Evolutionary conservation across 768 basidiomycete species (phyloP).

Genomic region (Zangia roseola): DNA sequence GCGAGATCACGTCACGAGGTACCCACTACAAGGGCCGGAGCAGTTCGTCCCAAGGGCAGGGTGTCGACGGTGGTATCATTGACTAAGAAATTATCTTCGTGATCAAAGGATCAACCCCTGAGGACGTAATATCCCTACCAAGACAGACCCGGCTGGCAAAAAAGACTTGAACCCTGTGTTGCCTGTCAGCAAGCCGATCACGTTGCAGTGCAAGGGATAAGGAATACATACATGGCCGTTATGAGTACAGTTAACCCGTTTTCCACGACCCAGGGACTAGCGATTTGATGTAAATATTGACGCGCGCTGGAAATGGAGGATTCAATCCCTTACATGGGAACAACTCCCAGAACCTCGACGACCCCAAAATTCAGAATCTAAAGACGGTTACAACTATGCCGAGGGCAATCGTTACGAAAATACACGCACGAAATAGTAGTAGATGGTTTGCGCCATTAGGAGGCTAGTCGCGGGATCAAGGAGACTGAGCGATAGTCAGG

Average conservation of each 20-base stretch:
- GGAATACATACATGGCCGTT: conserved; percentile 13
- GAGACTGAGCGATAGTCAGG: conserved; percentile 10
- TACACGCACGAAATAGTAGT: conserved; percentile 19
- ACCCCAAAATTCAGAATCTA: conserved; percentile 16
- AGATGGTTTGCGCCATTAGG: conserved; percentile 18
- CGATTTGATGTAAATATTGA: not conserved
- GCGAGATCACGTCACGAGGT: not conserved
- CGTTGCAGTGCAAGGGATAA: no score
- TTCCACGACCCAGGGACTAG: conserved; percentile 18
- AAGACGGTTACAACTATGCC: not conserved
- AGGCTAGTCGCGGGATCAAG: conserved; percentile 18
- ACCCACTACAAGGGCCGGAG: conserved; percentile 12
- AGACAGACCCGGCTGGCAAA: conserved; percentile 11
- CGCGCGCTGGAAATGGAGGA: not conserved
- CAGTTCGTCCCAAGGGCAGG: conserved; percentile 12
- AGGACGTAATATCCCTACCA: conserved; percentile 1
- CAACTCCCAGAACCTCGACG: not conserved
- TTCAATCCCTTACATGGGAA: conserved; percentile 9
- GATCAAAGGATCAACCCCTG: not conserved
- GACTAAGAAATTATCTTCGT: conserved; percentile 1
- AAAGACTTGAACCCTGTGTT: conserved; percentile 11
- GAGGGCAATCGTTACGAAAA: not conserved
- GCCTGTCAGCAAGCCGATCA: not conserved
- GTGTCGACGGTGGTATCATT: not conserved
- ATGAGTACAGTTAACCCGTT: conserved; percentile 14